These are phyloP conservation scores for Parascedosporium putredinis DNA, from an alignment of 2,329 filamentous ascomycete species.

Conservation along the genomic window DNA sequence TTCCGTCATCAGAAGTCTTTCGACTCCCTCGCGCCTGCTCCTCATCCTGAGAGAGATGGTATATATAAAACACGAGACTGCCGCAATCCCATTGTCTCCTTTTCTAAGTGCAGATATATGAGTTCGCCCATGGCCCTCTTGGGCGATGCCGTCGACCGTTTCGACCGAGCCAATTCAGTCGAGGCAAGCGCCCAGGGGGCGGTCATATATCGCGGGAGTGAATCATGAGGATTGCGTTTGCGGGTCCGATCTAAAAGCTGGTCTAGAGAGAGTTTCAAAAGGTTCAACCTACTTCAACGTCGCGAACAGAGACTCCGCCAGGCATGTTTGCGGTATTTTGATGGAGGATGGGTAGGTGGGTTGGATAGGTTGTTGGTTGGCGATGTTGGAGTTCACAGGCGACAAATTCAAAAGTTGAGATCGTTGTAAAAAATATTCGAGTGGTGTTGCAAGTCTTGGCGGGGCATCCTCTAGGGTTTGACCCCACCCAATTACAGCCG, in stretches of 20 bases:
- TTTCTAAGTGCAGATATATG: neutral
- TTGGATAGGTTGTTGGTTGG: slow-evolving; percentile 20
- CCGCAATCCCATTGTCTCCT: slow-evolving; percentile 9
- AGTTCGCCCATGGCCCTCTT: slow-evolving; percentile 13
- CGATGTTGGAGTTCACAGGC: slow-evolving; percentile 8
- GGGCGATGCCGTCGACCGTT: neutral
- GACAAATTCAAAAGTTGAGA: slow-evolving; percentile 4
- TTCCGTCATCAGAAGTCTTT: slow-evolving; percentile 66
- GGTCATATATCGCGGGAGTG: slow-evolving; percentile 3
- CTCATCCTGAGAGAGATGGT: slow-evolving; percentile 18
- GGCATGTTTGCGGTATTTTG: slow-evolving; percentile 61
- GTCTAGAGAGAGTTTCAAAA: slow-evolving; percentile 9
- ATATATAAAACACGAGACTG: slow-evolving; percentile 15
- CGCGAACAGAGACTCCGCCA: slow-evolving; percentile 71
- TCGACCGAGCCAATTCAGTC: slow-evolving; percentile 1
- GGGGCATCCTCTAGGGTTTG: slow-evolving; percentile 8
- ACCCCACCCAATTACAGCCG: neutral
- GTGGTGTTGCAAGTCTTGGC: slow-evolving; percentile 8
- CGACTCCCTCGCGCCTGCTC: slow-evolving; percentile 66
- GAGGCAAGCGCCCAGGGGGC: slow-evolving; percentile 1
- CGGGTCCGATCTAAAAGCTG: slow-evolving; percentile 2
- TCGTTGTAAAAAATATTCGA: slow-evolving; percentile 6
- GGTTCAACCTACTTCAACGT: slow-evolving; percentile 65
- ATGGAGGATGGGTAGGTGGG: slow-evolving; percentile 20
- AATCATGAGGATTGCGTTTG: slow-evolving; percentile 4